These are phyloP conservation scores for Scleroderma bovista DNA, from an alignment of 768 basidiomycete species.

Conservation along the genomic window DNA sequence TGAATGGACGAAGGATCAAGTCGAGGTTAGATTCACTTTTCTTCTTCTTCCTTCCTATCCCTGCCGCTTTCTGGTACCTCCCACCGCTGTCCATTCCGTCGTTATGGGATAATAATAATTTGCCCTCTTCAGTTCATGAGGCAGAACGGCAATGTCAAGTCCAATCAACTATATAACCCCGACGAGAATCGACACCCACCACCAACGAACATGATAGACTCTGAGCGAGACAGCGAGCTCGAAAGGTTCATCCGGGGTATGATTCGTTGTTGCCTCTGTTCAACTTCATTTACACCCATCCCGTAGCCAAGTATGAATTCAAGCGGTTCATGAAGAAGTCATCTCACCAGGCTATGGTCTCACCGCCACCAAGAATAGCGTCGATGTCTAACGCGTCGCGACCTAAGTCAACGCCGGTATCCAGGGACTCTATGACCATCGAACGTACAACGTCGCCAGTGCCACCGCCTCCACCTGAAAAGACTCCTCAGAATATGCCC, in stretches of 20 bases:
- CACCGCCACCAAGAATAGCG: conserved; percentile 35
- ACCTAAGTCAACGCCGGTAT: conserved; percentile 12
- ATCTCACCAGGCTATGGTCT: conserved; percentile 28
- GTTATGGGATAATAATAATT: conserved; percentile 1
- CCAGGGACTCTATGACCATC: conserved; percentile 3
- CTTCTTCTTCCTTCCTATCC: neutral
- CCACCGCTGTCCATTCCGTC: conserved; percentile 6
- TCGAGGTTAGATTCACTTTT: conserved; percentile 52
- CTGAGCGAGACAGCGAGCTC: conserved; percentile 82
- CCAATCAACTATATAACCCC: conserved; percentile 77
- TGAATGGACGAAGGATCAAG: conserved; percentile 82
- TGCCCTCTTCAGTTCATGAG: conserved; percentile 65
- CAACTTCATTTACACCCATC: neutral
- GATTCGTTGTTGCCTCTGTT: conserved; percentile 3
- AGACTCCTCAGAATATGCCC: conserved; percentile 22
- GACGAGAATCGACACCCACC: conserved; percentile 80
- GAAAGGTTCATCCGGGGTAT: conserved; percentile 87
- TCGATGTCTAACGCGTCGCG: conserved; percentile 17
- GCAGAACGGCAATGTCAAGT: conserved; percentile 72
- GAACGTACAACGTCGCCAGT: conserved; percentile 17
- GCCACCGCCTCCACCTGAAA: conserved; percentile 23
- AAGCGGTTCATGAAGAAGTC: conserved; percentile 50
- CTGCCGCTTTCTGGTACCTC: neutral
- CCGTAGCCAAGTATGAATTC: conserved; percentile 75
- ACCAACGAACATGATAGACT: conserved; percentile 71